Base-by-base conservation (phyloP, 192 early-diverging fungal species). In the Entomortierella parvispora region DNA sequence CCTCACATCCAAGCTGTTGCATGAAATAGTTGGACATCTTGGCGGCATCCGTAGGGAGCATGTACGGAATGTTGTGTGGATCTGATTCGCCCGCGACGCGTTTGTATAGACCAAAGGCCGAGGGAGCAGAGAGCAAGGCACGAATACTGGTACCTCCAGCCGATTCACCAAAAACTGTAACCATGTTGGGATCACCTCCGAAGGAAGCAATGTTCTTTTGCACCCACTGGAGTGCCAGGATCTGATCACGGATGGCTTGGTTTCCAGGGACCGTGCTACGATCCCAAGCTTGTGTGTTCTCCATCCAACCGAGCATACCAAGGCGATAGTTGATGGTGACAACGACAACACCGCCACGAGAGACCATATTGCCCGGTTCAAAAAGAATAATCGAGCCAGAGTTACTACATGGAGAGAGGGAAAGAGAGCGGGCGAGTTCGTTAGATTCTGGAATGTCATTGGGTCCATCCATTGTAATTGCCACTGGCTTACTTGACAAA, bases 241-340 rank as follows among this genome's bases (percentile, higher is more conserved):
- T 61, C 58, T 90, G 89, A 62, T 90, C 89, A 22, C 77, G 79
- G 14, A 88, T 15, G 4, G 74, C 74, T 29, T 64, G 65, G 60
- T 77, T 77, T 23, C 68, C 68, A 33, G 51, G 53, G 12, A 51
- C 57, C 3, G 46, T 22, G 32, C 47, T 49, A 4, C 70, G 70
- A 20, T 31, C 31, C 62, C 62, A 72, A 4, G 54, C 62, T 9
- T 53, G 18, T 8, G 14, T 37, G 43, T 59, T 59, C 48, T 72
- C 70, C 0, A 58, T 58, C 57, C 69, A 90, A 2, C 89, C 89
- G 2, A 89, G 62, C 11, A 80, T 68, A 0, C 89, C 89, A 3
- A 89, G 50, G 44, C 89, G 85, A 58, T 90, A 90, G 56, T 89
- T 89, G 48, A 88, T 67, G 9, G 79, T 82, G 0, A 85, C 72